Conservation (phyloP, 257 asterid species). For the Phtheirospermum japonicum region DNA sequence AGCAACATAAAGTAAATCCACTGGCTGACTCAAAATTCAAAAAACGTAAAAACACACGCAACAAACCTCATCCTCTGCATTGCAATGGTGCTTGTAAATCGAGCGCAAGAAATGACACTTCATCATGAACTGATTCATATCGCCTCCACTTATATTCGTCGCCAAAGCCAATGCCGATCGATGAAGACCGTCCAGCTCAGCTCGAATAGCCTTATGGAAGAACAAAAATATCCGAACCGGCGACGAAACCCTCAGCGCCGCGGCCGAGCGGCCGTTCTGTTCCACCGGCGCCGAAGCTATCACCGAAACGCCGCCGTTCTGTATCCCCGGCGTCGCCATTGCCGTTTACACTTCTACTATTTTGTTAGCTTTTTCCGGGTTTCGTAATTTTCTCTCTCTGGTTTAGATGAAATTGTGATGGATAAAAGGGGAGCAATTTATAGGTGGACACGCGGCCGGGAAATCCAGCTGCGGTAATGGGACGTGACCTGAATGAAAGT, state of each 20-base stretch:
- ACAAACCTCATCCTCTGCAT: conserved; percentile 88
- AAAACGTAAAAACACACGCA: conserved; percentile 4
- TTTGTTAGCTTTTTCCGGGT: background rate
- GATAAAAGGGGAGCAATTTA: conserved; percentile 44
- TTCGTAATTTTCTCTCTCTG: conserved; percentile 21
- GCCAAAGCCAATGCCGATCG: conserved; percentile 65
- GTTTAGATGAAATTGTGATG: conserved; percentile 28
- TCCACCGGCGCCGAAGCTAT: conserved; percentile 42
- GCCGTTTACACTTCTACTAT: no score
- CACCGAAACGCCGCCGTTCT: conserved; percentile 54
- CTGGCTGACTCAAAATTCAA: background rate
- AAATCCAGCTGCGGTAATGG: conserved; percentile 26
- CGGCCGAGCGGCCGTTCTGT: conserved; percentile 44
- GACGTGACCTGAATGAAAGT: conserved; percentile 46
- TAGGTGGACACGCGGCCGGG: conserved; percentile 50
- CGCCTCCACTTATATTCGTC: conserved; percentile 53
- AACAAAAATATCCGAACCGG: conserved; percentile 77
- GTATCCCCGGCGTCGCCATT: conserved; percentile 64
- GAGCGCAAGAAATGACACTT: conserved; percentile 69
- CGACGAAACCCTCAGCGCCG: conserved; percentile 44
- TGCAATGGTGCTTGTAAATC: conserved; percentile 86
- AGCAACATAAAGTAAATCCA: conserved; percentile 19
- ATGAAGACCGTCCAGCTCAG: conserved; percentile 73
- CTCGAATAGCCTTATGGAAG: conserved; percentile 79
- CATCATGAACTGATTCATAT: conserved; percentile 59